Evolutionary conservation across 192 early-diverging fungal genomes (phyloP).

Genomic region (Gonapodya sp.): DNA sequence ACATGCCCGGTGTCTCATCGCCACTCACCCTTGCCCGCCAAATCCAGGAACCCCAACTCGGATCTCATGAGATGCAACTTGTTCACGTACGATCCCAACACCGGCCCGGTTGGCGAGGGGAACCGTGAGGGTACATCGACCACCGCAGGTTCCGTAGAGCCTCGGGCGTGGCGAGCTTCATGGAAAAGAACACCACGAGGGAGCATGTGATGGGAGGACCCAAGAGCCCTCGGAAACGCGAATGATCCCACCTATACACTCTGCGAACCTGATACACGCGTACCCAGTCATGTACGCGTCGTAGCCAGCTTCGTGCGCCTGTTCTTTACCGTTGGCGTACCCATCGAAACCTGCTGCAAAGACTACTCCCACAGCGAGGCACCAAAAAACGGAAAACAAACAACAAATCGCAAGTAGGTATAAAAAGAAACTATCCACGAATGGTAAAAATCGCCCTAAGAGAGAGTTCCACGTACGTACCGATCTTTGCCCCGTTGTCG

Average conservation of each 20-base stretch:
- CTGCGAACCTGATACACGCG: slow-evolving; percentile 58
- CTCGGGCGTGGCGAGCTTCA: slow-evolving; percentile 33
- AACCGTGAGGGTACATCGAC: slow-evolving; percentile 19
- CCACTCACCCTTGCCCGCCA: slow-evolving; percentile 41
- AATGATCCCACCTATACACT: slow-evolving; percentile 18
- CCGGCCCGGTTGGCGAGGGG: slow-evolving; percentile 16
- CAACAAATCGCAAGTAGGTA: neutral
- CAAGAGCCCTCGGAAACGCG: neutral
- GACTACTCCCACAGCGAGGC: too few relatives aligned
- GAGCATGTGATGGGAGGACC: neutral
- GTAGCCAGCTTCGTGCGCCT: slow-evolving; percentile 83
- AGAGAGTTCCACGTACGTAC: slow-evolving; percentile 40
- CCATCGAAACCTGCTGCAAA: slow-evolving; percentile 25
- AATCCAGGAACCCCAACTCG: slow-evolving; percentile 45
- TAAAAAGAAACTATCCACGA: slow-evolving; percentile 24
- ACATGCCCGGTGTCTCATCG: too few relatives aligned
- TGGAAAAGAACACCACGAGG: slow-evolving; percentile 16
- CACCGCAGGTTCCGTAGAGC: slow-evolving; percentile 11
- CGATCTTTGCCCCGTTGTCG: slow-evolving; percentile 1
- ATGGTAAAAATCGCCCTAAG: slow-evolving; percentile 37
- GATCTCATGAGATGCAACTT: slow-evolving; percentile 58
- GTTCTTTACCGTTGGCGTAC: slow-evolving; percentile 19
- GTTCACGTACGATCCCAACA: slow-evolving; percentile 34
- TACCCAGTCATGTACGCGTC: slow-evolving; percentile 86
- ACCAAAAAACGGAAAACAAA: neutral